Conservation (phyloP, 257 asterid genomes). For the Jasminum sambac region DNA sequence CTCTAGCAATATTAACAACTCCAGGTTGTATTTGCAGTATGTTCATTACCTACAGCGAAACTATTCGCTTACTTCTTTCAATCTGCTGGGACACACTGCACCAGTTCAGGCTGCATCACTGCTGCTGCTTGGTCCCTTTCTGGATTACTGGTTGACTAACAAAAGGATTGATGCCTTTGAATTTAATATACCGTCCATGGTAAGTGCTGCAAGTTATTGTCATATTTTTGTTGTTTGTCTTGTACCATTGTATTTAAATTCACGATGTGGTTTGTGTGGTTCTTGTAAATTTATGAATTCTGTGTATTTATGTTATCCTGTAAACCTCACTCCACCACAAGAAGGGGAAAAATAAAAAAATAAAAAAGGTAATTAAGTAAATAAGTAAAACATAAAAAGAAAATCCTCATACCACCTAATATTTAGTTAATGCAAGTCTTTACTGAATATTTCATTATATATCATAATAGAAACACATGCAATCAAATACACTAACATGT, state of each 20-base stretch:
- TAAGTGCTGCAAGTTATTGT: constrained; percentile 43
- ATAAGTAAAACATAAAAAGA: background rate
- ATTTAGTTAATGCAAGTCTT: background rate
- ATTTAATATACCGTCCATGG: constrained; percentile 61
- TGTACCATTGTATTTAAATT: background rate
- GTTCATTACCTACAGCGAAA: constrained; percentile 95
- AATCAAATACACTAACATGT: background rate
- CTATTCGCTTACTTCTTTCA: constrained; percentile 93
- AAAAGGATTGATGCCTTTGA: constrained; percentile 77
- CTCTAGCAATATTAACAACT: constrained; percentile 14
- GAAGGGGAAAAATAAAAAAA: background rate
- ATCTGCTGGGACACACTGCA: constrained; percentile 98
- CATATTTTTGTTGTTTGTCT: background rate
- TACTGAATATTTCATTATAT: background rate
- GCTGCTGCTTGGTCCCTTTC: constrained; percentile 77
- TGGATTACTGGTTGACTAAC: constrained; percentile 96
- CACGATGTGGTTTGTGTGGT: background rate
- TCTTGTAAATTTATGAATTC: background rate
- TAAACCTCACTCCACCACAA: background rate
- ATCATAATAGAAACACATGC: background rate
- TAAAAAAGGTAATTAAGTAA: background rate
- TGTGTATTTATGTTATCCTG: background rate
- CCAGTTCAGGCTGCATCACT: constrained; percentile 94
- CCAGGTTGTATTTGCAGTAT: constrained; percentile 64
- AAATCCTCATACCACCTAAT: background rate